These are phyloP conservation scores for Melanomma pulvis-pyrius DNA, from an alignment of 495 filamentous ascomycete species.

Conservation along the genomic window DNA sequence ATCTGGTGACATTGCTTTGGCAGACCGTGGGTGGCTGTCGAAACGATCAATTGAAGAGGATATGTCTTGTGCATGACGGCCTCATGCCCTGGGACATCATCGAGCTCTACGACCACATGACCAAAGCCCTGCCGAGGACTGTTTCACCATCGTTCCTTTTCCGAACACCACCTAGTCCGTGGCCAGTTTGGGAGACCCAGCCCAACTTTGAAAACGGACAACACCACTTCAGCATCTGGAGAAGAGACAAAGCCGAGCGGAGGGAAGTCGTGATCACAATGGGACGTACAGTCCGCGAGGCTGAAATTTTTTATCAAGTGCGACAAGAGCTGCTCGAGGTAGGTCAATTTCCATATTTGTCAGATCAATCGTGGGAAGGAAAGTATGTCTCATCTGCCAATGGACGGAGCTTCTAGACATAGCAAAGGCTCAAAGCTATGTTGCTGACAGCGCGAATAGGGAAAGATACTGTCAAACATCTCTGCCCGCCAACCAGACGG, in stretches of 20 bases:
- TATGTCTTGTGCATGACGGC: slow-evolving; percentile 14
- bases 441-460: not conserved
- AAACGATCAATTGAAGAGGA: slow-evolving; percentile 7
- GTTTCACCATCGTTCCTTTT: too few species aligned
- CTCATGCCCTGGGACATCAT: slow-evolving; percentile 2
- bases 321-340: slow-evolving; percentile 7
- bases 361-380: not conserved
- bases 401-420: not conserved
- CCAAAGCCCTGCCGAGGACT: not conserved
- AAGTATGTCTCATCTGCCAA: not conserved
- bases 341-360: not conserved
- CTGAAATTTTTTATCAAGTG: not conserved
- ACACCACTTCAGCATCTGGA: not conserved
- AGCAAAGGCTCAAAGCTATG: not conserved
- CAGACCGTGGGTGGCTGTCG: slow-evolving; percentile 8
- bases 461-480: slow-evolving; percentile 8
- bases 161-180: not conserved
- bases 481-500: not conserved
- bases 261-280: not conserved
- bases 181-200: not conserved
- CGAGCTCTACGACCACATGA: not conserved
- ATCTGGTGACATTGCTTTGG: slow-evolving; percentile 23
- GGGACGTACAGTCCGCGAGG: slow-evolving; percentile 3
- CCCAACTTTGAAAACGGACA: not conserved
- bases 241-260: not conserved